Evolutionary conservation across 345 rosid genomes (phyloP), one percentile per base, ranked within the genome.

Genomic region (Arabidopsis arenosa): DNA sequence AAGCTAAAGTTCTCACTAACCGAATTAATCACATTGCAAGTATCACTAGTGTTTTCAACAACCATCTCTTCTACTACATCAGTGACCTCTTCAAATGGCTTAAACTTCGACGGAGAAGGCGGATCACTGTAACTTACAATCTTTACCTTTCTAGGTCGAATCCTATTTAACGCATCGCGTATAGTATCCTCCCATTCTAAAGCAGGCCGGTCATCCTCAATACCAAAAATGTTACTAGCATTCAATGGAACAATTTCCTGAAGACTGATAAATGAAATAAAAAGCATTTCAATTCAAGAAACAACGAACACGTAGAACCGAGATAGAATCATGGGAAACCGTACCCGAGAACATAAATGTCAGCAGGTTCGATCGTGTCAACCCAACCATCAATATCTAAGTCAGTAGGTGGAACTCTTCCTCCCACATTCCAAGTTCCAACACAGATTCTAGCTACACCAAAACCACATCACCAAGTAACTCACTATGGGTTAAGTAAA

Each of bases 221-320:
- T 80, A 48, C 98, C 98, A 75, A 93, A 89, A 59, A 93, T 86
- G 72, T 93, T 93, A 62, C 92, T 97, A 60, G 98, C 92, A 79
- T 86, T 93, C 59, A 93, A 68, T 48, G 98, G 97, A 65, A 93
- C 96, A 26, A 93, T 88, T 68, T 93, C 98, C 85, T 91, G 98
- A 81, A 93, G 81, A 78, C 97, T 93, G 81, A 0, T 63, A 74
- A 7, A 26, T 12, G 8, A 33, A 8, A 57, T n/a, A 30, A 30
- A 30, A 30, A 2, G 2, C 9, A 55, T 6, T 28, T 10, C 6
- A 47, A 59, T 48, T 48, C 37, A 71, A 35, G 48, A 71, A 48
- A 36, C 35, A 9, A 3, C 4, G 5, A 39, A 5, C 9, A 37
- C 9, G 1, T 1, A 33, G 10, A 57, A 57, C 1, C 2, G 9